A percentile compares a stretch with the other conserved stretches of the same genome.
phyloP scores from a whole-genome alignment of 805 yeast genomes.

The Wickerhamiella nectarea region DNA sequence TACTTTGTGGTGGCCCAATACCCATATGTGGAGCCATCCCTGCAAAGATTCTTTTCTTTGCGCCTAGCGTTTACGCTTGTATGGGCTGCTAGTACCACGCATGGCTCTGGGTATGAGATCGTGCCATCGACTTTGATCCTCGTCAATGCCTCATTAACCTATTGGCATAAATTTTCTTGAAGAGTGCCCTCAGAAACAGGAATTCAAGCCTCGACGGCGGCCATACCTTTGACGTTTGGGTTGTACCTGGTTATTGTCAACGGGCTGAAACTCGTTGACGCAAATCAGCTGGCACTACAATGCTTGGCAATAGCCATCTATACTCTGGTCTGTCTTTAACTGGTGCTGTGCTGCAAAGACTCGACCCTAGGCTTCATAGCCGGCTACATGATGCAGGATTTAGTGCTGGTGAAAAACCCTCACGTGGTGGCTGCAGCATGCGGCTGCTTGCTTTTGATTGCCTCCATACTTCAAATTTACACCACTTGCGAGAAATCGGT shows the following conservation, averaged over 20 bases:
- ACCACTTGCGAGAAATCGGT: not conserved
- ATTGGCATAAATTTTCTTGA: constrained; percentile 5
- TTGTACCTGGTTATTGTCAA: not conserved
- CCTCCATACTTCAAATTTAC: not conserved
- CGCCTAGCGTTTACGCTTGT: not conserved
- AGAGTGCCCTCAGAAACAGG: not conserved
- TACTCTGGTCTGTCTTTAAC: not conserved
- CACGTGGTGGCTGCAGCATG: not conserved
- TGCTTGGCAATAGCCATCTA: not conserved
- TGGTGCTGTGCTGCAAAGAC: not conserved
- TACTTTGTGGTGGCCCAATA: constrained; percentile 1
- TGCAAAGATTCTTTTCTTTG: not conserved
- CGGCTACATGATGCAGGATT: not conserved
- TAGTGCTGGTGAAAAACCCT: not conserved
- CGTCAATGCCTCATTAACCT: not conserved
- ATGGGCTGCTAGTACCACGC: no score
- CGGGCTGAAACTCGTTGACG: not conserved
- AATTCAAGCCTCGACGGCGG: not conserved
- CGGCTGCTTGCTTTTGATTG: not conserved
- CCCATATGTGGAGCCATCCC: not conserved
- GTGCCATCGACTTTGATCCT: not conserved
- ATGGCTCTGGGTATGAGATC: not conserved
- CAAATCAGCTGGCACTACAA: not conserved
- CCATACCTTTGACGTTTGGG: not conserved
- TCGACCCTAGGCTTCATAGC: not conserved